phyloP scores from a whole-genome alignment of 2,329 filamentous ascomycete species.

The Trichoderma lentiforme region DNA sequence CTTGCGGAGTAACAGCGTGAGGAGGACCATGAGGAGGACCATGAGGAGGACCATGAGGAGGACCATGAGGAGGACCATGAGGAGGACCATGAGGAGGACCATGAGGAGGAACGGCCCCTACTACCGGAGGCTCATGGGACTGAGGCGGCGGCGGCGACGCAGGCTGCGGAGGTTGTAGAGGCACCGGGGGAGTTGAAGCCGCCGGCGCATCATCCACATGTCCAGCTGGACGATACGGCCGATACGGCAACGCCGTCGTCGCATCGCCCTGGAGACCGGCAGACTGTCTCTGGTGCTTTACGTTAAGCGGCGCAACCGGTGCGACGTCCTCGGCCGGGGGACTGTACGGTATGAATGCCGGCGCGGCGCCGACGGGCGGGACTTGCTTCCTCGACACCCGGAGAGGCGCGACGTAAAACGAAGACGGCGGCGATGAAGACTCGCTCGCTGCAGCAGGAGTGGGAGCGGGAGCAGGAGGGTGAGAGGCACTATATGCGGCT shows the following conservation, averaged over 20 bases:
- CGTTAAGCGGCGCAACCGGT: not conserved
- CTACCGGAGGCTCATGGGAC: not conserved
- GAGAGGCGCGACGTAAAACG: constrained; percentile 29
- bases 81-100: not conserved
- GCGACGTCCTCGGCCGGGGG: constrained; percentile 21
- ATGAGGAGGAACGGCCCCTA: not conserved
- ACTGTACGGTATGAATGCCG: constrained; percentile 29
- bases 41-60: not conserved
- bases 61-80: not conserved
- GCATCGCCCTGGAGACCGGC: not conserved
- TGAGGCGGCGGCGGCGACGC: constrained; percentile 2
- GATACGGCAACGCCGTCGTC: constrained; percentile 24
- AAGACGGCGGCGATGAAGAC: not conserved
- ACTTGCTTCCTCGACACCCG: constrained; percentile 26
- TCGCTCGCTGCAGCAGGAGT: not conserved
- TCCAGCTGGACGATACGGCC: constrained; percentile 25
- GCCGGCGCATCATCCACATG: not conserved
- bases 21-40: not conserved
- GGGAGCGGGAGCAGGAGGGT: not conserved
- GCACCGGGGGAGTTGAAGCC: not conserved
- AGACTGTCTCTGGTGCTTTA: not conserved
- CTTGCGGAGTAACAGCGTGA: not conserved
- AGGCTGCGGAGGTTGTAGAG: not conserved
- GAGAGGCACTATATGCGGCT: not conserved
- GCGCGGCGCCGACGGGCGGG: constrained; percentile 22